Evolutionary conservation across 768 basidiomycete species (phyloP).

Genomic region (Pleurotus tuber-regium): DNA sequence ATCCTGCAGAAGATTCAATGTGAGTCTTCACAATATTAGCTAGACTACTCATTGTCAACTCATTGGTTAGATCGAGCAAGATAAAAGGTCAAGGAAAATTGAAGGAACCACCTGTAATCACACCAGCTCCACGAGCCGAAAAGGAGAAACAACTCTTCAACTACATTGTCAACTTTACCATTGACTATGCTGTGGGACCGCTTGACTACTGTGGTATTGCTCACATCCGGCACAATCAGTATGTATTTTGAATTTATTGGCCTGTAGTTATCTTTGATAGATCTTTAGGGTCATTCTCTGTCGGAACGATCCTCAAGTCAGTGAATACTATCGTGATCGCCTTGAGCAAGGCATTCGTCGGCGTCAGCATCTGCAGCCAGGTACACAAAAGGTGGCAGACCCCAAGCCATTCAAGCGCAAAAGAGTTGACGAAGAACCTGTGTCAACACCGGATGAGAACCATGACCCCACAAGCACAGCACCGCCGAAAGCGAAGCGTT

Average conservation of each 20-base stretch:
- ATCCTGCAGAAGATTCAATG: background rate
- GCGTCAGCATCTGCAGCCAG: background rate
- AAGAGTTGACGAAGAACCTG: background rate
- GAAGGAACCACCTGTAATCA: background rate
- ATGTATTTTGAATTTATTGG: background rate
- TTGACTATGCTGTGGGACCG: slow-evolving; percentile 9
- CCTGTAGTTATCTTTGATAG: background rate
- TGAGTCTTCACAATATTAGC: background rate
- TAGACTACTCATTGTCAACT: too few relatives aligned
- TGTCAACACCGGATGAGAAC: too few relatives aligned
- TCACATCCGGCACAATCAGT: slow-evolving; percentile 5
- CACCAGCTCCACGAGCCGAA: background rate
- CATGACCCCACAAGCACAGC: background rate
- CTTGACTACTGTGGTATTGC: slow-evolving; percentile 11
- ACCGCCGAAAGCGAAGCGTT: background rate
- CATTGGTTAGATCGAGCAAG: background rate
- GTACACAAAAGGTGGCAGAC: slow-evolving; percentile 1
- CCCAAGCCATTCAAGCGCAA: background rate
- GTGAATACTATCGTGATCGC: background rate
- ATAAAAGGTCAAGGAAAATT: background rate
- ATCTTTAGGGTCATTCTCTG: background rate
- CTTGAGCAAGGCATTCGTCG: background rate
- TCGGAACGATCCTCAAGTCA: background rate
- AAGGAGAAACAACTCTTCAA: background rate
- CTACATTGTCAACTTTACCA: slow-evolving; percentile 4